phyloP scores from a whole-genome alignment of 352 stramenopile species.

The Phytopythium sindhum region DNA sequence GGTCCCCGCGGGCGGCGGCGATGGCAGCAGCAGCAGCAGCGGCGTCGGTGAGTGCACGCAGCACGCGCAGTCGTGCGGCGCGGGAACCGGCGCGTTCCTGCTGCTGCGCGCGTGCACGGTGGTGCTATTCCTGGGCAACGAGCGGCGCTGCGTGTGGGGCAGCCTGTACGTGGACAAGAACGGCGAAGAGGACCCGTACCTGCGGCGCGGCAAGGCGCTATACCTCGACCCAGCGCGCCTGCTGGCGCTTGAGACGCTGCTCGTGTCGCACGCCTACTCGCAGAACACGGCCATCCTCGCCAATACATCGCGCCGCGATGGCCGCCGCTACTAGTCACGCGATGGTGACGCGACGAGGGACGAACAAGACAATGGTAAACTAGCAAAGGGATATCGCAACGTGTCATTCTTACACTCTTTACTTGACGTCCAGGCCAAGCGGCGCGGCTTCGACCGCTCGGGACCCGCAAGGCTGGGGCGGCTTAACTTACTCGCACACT shows the following conservation, averaged over 20 bases:
- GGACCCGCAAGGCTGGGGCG: too few species aligned
- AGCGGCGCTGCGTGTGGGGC: constrained; percentile 77
- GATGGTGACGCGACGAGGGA: background rate
- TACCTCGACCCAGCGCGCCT: constrained; percentile 57
- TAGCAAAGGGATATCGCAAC: too few species aligned
- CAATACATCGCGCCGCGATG: constrained; percentile 73
- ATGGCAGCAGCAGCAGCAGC: background rate
- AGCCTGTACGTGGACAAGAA: constrained; percentile 86
- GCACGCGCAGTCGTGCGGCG: constrained; percentile 61
- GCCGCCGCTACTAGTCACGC: constrained; percentile 52
- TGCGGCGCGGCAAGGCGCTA: constrained; percentile 72
- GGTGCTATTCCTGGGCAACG: constrained; percentile 79
- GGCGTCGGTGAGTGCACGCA: constrained; percentile 73
- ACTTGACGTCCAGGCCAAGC: too few species aligned
- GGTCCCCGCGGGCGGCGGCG: constrained; percentile 25
- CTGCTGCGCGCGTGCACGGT: constrained; percentile 77
- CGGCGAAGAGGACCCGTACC: constrained; percentile 78
- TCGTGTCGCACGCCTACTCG: constrained; percentile 71
- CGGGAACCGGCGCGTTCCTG: constrained; percentile 61
- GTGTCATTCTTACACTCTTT: too few species aligned
- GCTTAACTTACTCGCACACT: background rate
- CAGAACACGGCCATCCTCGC: constrained; percentile 77
- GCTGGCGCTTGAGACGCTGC: constrained; percentile 56
- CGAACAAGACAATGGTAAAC: background rate
- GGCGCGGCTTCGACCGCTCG: background rate